These are phyloP conservation scores for Sphaerulina vaccinii DNA, from an alignment of 2,329 filamentous ascomycete species.

Conservation along the genomic window DNA sequence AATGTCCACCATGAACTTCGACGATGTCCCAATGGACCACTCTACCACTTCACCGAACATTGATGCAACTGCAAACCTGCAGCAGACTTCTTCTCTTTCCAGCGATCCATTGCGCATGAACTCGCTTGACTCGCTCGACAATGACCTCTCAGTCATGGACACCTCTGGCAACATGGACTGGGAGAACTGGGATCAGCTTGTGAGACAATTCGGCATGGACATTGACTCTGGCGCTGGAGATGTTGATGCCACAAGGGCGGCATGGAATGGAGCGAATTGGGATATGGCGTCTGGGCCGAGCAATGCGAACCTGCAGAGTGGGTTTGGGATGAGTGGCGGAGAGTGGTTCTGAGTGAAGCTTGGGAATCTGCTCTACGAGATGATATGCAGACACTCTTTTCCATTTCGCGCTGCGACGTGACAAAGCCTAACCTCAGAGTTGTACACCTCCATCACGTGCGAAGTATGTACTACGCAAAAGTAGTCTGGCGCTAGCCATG, in stretches of 20 bases:
- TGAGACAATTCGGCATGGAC: constrained; percentile 49
- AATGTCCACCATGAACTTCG: constrained; percentile 19
- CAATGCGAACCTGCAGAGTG: constrained; percentile 29
- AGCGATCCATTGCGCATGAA: constrained; percentile 24
- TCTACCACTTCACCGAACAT: neutral
- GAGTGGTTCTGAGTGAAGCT: constrained; percentile 33
- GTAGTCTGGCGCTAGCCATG: neutral
- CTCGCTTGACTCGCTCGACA: constrained; percentile 28
- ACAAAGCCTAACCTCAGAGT: too few species aligned
- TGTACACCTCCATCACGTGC: too few species aligned
- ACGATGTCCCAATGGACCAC: constrained; percentile 13
- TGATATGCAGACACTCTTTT: neutral
- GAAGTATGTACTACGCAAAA: neutral
- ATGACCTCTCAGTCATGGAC: constrained; percentile 36
- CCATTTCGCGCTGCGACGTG: too few species aligned
- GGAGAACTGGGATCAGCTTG: constrained; percentile 51
- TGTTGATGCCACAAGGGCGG: constrained; percentile 3
- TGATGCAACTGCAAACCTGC: constrained; percentile 3
- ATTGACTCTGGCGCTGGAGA: constrained; percentile 29
- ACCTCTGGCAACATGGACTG: constrained; percentile 46
- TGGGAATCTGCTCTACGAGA: too few species aligned
- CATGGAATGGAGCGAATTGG: constrained; percentile 19
- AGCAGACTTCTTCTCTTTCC: neutral
- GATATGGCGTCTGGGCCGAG: constrained; percentile 15
- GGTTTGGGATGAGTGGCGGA: constrained; percentile 31